Base-by-base conservation (phyloP, 2,329 filamentous ascomycete species). In the Xylariaceae sp. region DNA sequence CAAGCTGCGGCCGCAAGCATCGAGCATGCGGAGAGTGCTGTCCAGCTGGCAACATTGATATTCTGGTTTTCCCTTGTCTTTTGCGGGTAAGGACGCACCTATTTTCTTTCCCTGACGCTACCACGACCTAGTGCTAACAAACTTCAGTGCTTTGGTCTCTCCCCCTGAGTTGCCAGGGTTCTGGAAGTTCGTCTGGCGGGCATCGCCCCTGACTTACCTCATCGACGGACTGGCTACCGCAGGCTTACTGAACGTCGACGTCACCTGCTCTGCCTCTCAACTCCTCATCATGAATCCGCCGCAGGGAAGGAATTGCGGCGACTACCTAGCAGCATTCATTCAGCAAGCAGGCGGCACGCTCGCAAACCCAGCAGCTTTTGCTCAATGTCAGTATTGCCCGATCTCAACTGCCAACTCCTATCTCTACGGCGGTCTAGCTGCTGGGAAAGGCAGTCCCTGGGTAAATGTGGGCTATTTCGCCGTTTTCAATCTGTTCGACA, bases 141-240 rank as follows among this genome's bases (percentile, higher is more conserved):
- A 19, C 19, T 19, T 19, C 19, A 19, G 19, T 19, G 19, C 19
- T 19, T 19, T 19, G 19, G 53, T 54, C 2, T 26, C 35, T 2
- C 57, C 59, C 5, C 30, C 43, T 3, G 19, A 27, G 3, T 43
- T 61, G 2, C 55, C 51, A 1, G 19, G 26, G 2, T 61, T 61
- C 47, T 61, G 59, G 59, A 58, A 47, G 1, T 61, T 61, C 47
- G 39, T 61, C 27, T 58, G 45, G 4, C 53, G 53, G 2, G 57
- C 35, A 1, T 55, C 59, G 2, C 59, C 59, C 1, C 53, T 61
- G 2, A 56, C 57, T 4, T 61, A 61, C 26, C 46, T 47, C 8
- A n/a, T 59, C 37, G 32, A 37, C 27, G 54, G 44, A 7, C 37
- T 45, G 6, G 45, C 45, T 6, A 11, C 35, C 3, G 6, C 39